Conservation (phyloP, 805 yeast genomes). For the Ogataea degrootiae region DNA sequence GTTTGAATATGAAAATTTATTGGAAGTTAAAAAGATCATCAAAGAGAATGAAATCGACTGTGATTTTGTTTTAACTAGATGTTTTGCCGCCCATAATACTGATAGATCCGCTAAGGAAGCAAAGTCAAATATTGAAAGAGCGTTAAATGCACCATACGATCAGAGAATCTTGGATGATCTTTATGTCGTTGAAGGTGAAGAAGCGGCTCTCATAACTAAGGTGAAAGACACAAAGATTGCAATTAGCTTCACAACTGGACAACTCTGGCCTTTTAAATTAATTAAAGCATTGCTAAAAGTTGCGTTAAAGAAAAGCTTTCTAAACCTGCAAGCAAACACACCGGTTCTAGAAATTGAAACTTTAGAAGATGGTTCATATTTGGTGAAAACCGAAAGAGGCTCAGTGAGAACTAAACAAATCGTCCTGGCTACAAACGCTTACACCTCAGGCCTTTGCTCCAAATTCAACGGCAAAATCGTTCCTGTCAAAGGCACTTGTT, state of each 20-base stretch:
- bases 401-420: conserved; percentile 29
- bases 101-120: not conserved
- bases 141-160: conserved; percentile 25
- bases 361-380: conserved; percentile 26
- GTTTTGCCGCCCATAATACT: conserved; percentile 12
- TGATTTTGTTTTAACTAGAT: conserved; percentile 26
- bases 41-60: conserved; percentile 29
- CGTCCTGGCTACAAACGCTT: conserved; percentile 36
- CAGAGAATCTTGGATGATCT: conserved; percentile 24
- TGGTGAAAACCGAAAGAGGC: conserved; percentile 29
- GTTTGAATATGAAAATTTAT: conserved; percentile 34
- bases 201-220: conserved; percentile 27
- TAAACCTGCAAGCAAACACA: conserved; percentile 1
- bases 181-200: conserved; percentile 30
- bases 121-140: not conserved
- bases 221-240: conserved; percentile 27
- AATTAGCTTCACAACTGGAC: conserved; percentile 37
- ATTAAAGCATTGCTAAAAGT: conserved; percentile 30
- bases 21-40: conserved; percentile 28
- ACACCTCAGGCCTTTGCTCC: conserved; percentile 24
- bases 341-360: conserved; percentile 1
- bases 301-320: conserved; percentile 25
- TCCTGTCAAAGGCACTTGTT: conserved; percentile 30
- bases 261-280: conserved; percentile 42
- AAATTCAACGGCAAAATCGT: conserved; percentile 27